Evolutionary conservation across 2,329 filamentous ascomycete genomes (phyloP), one percentile per base, ranked within the genome.

Genomic region (Penicillium sumatraense): DNA sequence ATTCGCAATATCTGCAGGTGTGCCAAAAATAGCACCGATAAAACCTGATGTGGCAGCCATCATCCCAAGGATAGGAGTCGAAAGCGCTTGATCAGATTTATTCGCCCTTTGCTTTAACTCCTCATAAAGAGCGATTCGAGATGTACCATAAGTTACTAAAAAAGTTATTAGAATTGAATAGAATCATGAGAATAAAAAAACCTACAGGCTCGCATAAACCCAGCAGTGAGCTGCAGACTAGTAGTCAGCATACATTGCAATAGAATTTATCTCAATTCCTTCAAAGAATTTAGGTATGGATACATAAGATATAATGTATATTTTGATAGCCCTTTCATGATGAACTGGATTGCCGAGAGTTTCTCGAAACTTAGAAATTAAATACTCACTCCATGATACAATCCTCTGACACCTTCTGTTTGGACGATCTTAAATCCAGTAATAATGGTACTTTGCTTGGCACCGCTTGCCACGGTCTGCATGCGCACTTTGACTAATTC

Each of bases 61-160:
- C 2, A 57, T 16, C 8, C 57, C 58, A n/a, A 66, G 49, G 0
- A 54, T 48, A n/a, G 59, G 54, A 7, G 58, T 16, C 1, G 52
- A 57, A 10, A 53, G 45, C 8, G 58, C 24, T 9, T 53, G 53
- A 8, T 57, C 49, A 5, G 54, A 53, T 8, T 45, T 36, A 8
- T 48, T 51, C 9, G 58, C 41, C 3, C 48, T 29, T 11, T 62
- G 38, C 47, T 66, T 68, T 29, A 66, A 29, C 29, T 56, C 61
- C 49, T 68, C 64, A 18, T 68, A 67, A 23, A 66, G 54, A 5
- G 62, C 66, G 18, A 68, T 64, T 3, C 64, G 63, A 14, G 66
- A 56, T 5, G 65, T 60, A 44, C 63, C 63, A 44, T 68, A 68
- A 20, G 65, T 67, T 41, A 67, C 65, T 67, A 24, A 7, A 9